Base-by-base conservation (phyloP, 176 grass and related monocot genomes). In the Phyllostachys edulis region DNA sequence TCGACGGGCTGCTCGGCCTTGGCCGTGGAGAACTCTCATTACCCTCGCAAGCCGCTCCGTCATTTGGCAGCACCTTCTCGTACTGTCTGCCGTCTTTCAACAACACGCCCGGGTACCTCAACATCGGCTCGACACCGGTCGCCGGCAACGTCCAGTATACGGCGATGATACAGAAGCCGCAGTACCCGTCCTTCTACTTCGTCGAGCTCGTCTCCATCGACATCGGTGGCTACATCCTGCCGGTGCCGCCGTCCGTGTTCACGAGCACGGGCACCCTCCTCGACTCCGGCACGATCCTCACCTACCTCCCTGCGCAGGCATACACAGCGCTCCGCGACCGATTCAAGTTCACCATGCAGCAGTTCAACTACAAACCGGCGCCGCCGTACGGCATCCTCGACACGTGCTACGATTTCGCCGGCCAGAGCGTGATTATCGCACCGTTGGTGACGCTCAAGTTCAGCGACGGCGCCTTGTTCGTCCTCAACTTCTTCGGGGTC, bases 241-340 rank as follows among this genome's bases (percentile, higher is more conserved):
- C 88, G 0, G 85, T 97, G 61, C 55, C 83, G 12, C 68, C 68
- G 3, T 71, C 84, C 27, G 56, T 87, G 75, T 90, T 94, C 71
- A 85, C 80, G 1, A 63, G 10, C 9, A 13, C 57, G 0, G 80
- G 90, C 36, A 91, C 92, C 5, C 32, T 94, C 18, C 52, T 97
- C 12, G 94, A 97, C 89, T 97, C 94, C 27, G 90, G 92, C 37
- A 94, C 92, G 0, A 60, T 81, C 42, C 81, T 97, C 85, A 92
- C 86, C 1, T 83, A 91, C 62, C 74, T 97, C 56, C 94, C 94
- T 0, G 1, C 42, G 46, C 3, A 80, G 63, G 92, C 90, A 10
- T 94, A 94, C 90, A 5, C 14, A 1, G n/a, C 70, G 50, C 90
- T 97, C 21, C 73, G 92, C 5, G 52, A 67, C 79, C 7, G 49